phyloP scores from a whole-genome alignment of 805 yeast genomes.

The Teunomyces pallodes region DNA sequence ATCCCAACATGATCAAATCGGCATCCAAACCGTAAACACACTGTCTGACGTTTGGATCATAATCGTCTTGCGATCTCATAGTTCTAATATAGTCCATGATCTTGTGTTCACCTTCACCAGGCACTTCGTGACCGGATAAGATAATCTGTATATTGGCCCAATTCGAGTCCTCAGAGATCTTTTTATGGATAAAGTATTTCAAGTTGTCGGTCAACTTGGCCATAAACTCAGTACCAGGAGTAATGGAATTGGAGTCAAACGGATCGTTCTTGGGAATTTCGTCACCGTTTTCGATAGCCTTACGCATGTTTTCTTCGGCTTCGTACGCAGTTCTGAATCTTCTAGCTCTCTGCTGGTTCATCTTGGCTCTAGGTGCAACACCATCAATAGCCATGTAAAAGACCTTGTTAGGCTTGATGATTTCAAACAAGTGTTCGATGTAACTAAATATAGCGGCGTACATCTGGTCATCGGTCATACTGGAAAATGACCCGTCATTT shows the following conservation, averaged over 20 bases:
- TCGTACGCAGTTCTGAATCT: constrained; percentile 92
- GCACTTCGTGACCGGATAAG: constrained; percentile 92
- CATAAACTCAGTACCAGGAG: constrained; percentile 98
- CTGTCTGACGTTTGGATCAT: constrained; percentile 81
- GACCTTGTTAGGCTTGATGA: constrained; percentile 80
- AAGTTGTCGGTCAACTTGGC: constrained; percentile 77
- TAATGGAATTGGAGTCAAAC: constrained; percentile 88
- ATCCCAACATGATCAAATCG: constrained; percentile 89
- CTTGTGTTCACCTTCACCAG: constrained; percentile 98
- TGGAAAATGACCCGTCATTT: constrained; percentile 59
- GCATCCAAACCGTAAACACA: constrained; percentile 97
- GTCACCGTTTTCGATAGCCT: constrained; percentile 71
- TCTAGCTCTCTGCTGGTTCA: constrained; percentile 97
- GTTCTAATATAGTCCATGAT: constrained; percentile 89
- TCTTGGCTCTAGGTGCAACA: constrained; percentile 97
- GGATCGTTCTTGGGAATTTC: constrained; percentile 80
- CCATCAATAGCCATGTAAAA: constrained; percentile 98
- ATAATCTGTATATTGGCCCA: constrained; percentile 81
- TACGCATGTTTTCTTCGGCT: constrained; percentile 74
- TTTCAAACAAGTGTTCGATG: constrained; percentile 87
- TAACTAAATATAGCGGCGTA: constrained; percentile 90
- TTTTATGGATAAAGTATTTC: constrained; percentile 84
- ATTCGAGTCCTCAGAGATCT: constrained; percentile 77
- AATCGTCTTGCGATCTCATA: constrained; percentile 68
- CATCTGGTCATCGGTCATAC: constrained; percentile 85